phyloP scores from a whole-genome alignment of 2,329 filamentous ascomycete species.

The Ascochyta clinopodiicola region DNA sequence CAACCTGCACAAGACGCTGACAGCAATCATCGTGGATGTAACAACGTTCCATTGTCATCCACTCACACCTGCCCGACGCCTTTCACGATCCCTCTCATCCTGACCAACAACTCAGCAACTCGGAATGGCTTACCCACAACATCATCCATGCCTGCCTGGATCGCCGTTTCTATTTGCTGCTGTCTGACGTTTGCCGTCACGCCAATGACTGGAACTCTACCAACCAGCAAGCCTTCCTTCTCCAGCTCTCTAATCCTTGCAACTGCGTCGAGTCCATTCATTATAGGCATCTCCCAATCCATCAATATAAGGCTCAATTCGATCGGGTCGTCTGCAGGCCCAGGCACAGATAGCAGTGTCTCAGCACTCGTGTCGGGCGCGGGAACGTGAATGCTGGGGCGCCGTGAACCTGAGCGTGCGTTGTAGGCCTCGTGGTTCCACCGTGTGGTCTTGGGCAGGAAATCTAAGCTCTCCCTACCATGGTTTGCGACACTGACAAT shows the following conservation, averaged over 20 bases:
- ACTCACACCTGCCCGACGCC: conserved; percentile 1
- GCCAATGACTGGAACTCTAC: conserved; percentile 40
- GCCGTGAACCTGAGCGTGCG: not conserved
- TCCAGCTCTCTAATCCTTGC: conserved; percentile 37
- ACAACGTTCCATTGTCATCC: not conserved
- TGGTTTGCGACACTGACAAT: conserved; percentile 49
- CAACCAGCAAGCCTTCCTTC: conserved; percentile 22
- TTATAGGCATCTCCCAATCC: conserved; percentile 47
- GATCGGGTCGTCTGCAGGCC: not conserved
- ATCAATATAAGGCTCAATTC: conserved; percentile 36
- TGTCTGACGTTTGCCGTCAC: conserved; percentile 46
- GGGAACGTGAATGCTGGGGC: conserved; percentile 58
- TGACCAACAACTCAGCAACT: conserved; percentile 33
- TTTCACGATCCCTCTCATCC: conserved; percentile 27
- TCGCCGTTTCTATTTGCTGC: conserved; percentile 37
- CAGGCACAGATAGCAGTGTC: not conserved
- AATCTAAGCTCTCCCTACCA: conserved; percentile 47
- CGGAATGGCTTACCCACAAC: conserved; percentile 79
- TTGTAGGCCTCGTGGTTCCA: conserved; percentile 25
- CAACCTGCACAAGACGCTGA: not conserved
- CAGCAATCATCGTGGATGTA: not conserved
- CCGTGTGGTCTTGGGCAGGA: conserved; percentile 35
- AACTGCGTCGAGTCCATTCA: conserved; percentile 41
- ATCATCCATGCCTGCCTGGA: conserved; percentile 47
- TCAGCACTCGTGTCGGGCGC: conserved; percentile 9